Conservation (phyloP, 345 rosid genomes). For the Rhodamnia rubescens region DNA sequence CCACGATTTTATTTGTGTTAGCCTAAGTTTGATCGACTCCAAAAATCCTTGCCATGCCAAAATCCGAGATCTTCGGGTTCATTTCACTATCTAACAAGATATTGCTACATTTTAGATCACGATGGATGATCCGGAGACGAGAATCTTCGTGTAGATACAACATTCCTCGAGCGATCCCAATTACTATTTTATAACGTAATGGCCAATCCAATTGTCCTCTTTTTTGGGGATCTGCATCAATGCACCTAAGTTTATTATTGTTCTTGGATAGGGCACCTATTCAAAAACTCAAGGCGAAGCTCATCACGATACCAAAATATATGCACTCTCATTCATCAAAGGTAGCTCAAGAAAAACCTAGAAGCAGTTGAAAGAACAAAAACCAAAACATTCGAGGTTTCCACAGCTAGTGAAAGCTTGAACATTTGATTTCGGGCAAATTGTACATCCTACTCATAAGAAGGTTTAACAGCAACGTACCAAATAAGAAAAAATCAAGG, state of each 20-base stretch:
- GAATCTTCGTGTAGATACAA: background rate
- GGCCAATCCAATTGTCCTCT: background rate
- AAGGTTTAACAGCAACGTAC: background rate
- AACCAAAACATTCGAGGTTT: background rate
- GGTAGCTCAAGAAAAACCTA: background rate
- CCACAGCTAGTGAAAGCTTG: background rate
- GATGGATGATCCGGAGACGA: background rate
- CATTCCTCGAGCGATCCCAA: background rate
- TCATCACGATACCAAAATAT: background rate
- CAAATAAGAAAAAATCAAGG: background rate
- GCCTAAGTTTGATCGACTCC: background rate
- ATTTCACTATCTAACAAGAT: background rate
- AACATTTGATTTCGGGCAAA: background rate
- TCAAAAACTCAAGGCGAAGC: background rate
- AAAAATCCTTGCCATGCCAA: background rate
- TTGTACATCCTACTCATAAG: background rate
- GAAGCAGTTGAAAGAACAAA: background rate
- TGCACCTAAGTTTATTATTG: too few species aligned
- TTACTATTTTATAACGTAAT: background rate
- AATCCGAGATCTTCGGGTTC: background rate
- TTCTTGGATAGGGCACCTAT: too few species aligned
- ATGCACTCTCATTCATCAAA: background rate
- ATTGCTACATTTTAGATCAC: background rate
- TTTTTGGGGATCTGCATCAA: background rate
- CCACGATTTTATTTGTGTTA: background rate